These are phyloP conservation scores for Saitozyma sp. DNA, from an alignment of 768 basidiomycete genomes.

Conservation along the genomic window DNA sequence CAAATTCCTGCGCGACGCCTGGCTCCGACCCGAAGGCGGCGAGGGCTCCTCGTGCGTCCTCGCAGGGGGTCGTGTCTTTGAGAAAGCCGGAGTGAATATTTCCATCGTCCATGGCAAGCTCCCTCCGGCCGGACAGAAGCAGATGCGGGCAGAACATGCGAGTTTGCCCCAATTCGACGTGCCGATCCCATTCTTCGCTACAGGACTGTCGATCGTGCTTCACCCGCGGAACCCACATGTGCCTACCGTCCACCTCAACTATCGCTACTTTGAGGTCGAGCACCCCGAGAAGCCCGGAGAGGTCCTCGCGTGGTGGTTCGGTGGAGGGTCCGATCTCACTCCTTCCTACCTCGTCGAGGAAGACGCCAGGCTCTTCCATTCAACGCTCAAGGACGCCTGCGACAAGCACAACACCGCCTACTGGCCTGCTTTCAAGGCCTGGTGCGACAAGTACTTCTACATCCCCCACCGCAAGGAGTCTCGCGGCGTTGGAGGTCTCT, in stretches of 20 bases:
- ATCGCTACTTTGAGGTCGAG: conserved; percentile 93
- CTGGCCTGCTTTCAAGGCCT: conserved; percentile 80
- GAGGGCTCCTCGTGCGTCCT: conserved; percentile 82
- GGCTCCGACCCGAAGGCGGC: conserved; percentile 65
- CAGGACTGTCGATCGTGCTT: conserved; percentile 86
- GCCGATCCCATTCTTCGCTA: conserved; percentile 87
- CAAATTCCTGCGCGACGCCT: conserved; percentile 74
- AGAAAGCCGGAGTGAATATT: conserved; percentile 96
- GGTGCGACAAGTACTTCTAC: conserved; percentile 98
- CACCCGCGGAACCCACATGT: conserved; percentile 92
- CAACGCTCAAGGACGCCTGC: conserved; percentile 71
- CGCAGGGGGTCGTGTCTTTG: conserved; percentile 63
- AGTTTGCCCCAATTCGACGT: conserved; percentile 47
- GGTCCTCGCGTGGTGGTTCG: conserved; percentile 92
- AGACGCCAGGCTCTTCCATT: conserved; percentile 85
- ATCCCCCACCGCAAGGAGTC: conserved; percentile 81
- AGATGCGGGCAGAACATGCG: conserved; percentile 92
- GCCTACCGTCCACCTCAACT: conserved; percentile 93
- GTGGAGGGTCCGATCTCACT: conserved; percentile 91
- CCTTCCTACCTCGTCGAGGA: conserved; percentile 87
- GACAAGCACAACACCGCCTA: conserved; percentile 68
- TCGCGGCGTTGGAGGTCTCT: conserved; percentile 89
- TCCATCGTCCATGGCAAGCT: conserved; percentile 85
- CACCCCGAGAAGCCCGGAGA: conserved; percentile 45
- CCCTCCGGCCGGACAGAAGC: conserved; percentile 82